Base-by-base conservation (phyloP, 176 grass and related monocot genomes). In the Hordeum marinum region DNA sequence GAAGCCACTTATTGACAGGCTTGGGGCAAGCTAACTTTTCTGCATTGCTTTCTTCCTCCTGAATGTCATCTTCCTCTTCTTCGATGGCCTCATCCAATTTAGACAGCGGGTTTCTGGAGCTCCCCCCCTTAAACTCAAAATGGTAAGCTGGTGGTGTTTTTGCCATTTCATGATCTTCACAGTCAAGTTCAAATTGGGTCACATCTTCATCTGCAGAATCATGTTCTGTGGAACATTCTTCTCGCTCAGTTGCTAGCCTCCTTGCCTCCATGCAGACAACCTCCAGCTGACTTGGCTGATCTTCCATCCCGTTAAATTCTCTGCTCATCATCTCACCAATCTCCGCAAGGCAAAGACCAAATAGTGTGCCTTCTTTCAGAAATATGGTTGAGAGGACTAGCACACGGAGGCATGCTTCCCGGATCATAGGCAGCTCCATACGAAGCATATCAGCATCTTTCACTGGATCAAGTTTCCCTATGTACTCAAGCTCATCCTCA, bases 301-400 rank as follows among this genome's bases (percentile, higher is more conserved):
- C 94, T 57, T 94, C 90, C 63, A 72, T 78, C 8, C 90, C 69
- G 3, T 73, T 89, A 68, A 92, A 97, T 67, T 94, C 86, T 73
- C 95, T 90, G 82, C 90, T 94, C 95, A 97, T 94, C 95, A 94
- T 97, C 80, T 92, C 92, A 14, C 95, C 94, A 63, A 97, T 97
- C 69, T 97, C 91, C 40, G 92, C 83, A 82, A 97, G 85, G 79
- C 86, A 94, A 76, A 97, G 87, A 39, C 94, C 94, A 88, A 89
- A 92, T 82, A 86, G 40, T 40, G 90, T 77, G 61, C 92, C 92
- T 90, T 92, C 92, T 91, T 92, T 94, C 14, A 97, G 90, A 89
- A 94, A 94, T 89, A 92, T 94, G 55, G 92, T 97, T 32, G 92
- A 97, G 60, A 97, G 83, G 50, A 94, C 77, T 80, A 97, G 87